These are phyloP conservation scores for Zhuliangozyma blackwelliae DNA, from an alignment of 1,139 yeast genomes.

Conservation along the genomic window DNA sequence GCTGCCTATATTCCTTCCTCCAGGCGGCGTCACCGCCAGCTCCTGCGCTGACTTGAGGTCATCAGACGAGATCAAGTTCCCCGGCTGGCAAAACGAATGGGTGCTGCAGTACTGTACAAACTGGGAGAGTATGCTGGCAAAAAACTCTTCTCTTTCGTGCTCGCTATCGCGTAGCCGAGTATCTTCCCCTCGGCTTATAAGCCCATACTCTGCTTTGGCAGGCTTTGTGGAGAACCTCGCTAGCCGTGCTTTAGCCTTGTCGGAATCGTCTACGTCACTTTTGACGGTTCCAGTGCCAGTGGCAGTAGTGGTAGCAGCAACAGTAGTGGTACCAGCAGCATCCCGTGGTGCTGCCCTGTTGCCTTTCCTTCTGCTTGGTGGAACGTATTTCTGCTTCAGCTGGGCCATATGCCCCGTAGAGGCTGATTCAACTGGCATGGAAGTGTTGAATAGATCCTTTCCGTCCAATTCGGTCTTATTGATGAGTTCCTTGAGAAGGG, in stretches of 20 bases:
- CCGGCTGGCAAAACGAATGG: constrained; percentile 12
- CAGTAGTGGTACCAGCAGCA: no score
- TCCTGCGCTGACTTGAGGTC: background rate
- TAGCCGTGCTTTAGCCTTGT: no score
- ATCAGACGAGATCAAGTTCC: constrained; percentile 10
- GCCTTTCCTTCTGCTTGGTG: constrained; percentile 5
- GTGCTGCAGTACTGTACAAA: constrained; percentile 26
- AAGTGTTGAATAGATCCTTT: background rate
- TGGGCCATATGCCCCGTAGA: no score
- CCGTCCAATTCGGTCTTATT: constrained; percentile 1
- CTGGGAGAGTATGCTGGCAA: constrained; percentile 27
- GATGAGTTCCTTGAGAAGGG: constrained; percentile 1
- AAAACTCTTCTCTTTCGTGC: constrained; percentile 35
- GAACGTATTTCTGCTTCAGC: constrained; percentile 3
- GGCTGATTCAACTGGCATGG: no score
- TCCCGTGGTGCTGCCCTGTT: background rate
- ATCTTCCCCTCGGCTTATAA: constrained; percentile 59
- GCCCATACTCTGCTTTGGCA: constrained; percentile 47
- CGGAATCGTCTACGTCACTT: no score
- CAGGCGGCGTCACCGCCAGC: background rate
- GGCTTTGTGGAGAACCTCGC: no score
- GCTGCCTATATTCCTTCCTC: no score
- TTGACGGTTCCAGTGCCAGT: no score
- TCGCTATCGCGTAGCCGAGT: constrained; percentile 42
- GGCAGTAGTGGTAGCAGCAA: no score